Evolutionary conservation across 192 early-diverging fungal genomes (phyloP).

Genomic region (Coemansia sp.): DNA sequence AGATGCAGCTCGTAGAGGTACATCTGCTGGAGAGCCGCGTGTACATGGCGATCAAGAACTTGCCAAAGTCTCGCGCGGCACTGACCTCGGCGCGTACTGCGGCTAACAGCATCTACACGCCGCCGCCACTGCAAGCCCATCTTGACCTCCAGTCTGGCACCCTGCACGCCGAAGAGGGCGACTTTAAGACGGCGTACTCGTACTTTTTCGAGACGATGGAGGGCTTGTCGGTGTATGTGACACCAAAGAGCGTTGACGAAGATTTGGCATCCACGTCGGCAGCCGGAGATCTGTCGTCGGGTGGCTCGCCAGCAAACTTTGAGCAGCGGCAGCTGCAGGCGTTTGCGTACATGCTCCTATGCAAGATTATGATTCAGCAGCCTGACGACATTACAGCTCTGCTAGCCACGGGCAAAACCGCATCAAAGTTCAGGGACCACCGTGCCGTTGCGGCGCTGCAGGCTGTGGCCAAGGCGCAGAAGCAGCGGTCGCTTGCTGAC

Average conservation of each 20-base stretch:
- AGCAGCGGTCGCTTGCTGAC: conserved; percentile 94
- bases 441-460: conserved; percentile 91
- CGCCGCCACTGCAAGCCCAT: conserved; percentile 91
- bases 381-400: conserved; percentile 92
- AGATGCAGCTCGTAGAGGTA: conserved; percentile 96
- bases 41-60: conserved; percentile 87
- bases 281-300: neutral
- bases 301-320: conserved; percentile 4
- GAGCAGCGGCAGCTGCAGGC: conserved; percentile 78
- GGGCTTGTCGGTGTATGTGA: conserved; percentile 65
- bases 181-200: conserved; percentile 98
- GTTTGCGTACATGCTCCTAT: conserved; percentile 97
- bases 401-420: conserved; percentile 86
- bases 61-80: conserved; percentile 94
- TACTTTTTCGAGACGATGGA: conserved; percentile 99
- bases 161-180: conserved; percentile 97
- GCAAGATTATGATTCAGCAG: conserved; percentile 99
- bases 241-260: conserved; percentile 24
- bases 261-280: neutral
- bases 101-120: conserved; percentile 97
- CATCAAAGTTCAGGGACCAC: conserved; percentile 77
- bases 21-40: conserved; percentile 93
- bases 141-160: conserved; percentile 98
- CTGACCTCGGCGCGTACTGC: conserved; percentile 93
- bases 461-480: conserved; percentile 90